A percentile compares a stretch with the other conserved stretches of the same genome.
Evolutionary conservation across 768 basidiomycete species (phyloP).

Genomic region (Omphalotus guepiniiformis): DNA sequence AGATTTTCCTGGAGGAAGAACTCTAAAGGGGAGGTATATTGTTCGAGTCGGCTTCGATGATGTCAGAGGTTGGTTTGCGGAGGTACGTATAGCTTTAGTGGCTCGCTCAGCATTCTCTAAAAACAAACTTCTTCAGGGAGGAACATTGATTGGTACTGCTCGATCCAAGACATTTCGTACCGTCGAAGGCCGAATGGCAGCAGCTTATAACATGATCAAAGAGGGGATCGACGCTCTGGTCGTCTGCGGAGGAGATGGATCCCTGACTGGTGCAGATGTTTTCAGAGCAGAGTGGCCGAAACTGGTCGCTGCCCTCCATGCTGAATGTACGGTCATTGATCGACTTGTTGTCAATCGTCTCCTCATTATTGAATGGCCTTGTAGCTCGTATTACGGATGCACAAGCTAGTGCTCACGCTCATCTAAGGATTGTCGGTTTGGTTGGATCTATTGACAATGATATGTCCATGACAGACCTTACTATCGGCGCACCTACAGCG

Average conservation of each 20-base stretch:
- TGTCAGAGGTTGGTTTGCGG: slow-evolving; percentile 89
- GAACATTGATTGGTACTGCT: slow-evolving; percentile 95
- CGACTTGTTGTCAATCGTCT: neutral
- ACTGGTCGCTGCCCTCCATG: slow-evolving; percentile 65
- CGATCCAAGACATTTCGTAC: slow-evolving; percentile 83
- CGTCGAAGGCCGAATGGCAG: slow-evolving; percentile 80
- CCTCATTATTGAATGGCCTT: neutral
- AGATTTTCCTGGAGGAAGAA: slow-evolving; percentile 62
- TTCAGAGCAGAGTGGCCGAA: slow-evolving; percentile 93
- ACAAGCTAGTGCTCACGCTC: slow-evolving; percentile 66
- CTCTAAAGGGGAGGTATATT: slow-evolving; percentile 88
- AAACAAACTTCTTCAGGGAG: slow-evolving; percentile 50
- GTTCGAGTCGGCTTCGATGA: slow-evolving; percentile 98
- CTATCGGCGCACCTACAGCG: slow-evolving; percentile 95
- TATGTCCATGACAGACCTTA: slow-evolving; percentile 96
- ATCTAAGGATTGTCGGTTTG: slow-evolving; percentile 95
- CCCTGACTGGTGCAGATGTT: slow-evolving; percentile 91
- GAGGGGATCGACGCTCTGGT: slow-evolving; percentile 97
- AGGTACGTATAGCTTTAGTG: slow-evolving; percentile 45
- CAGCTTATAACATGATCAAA: slow-evolving; percentile 87
- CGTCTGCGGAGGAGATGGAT: slow-evolving; percentile 97
- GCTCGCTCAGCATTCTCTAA: neutral
- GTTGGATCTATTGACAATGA: slow-evolving; percentile 99
- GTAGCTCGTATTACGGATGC: slow-evolving; percentile 55
- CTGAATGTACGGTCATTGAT: slow-evolving; percentile 43